Conservation (phyloP, 2,329 filamentous ascomycete genomes). For the Pleoardoris graminearum region DNA sequence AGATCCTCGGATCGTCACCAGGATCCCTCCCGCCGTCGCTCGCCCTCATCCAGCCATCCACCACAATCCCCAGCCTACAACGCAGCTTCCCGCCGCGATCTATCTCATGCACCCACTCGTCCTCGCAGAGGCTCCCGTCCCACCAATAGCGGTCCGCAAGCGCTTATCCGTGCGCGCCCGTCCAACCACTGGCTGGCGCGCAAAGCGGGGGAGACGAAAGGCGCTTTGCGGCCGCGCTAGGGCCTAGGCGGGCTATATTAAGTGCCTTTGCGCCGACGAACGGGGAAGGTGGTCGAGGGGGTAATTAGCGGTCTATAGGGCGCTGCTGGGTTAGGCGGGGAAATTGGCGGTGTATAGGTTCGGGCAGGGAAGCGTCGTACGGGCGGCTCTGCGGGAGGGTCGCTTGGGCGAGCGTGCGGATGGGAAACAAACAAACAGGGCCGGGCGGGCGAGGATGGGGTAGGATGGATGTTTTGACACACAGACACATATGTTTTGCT, state of each 20-base stretch:
- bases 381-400: conserved; percentile 6
- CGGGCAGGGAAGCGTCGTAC: neutral
- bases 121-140: neutral
- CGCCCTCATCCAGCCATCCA: too few species aligned
- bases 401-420: neutral
- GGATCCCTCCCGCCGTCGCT: too few species aligned
- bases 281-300: too few species aligned
- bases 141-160: neutral
- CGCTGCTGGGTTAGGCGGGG: too few species aligned
- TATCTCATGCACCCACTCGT: neutral
- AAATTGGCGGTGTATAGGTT: too few species aligned
- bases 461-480: neutral
- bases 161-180: neutral
- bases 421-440: neutral
- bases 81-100: neutral
- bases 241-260: too few species aligned
- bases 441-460: neutral
- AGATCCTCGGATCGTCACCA: too few species aligned
- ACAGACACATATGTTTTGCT: too few species aligned
- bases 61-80: neutral
- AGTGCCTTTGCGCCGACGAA: too few species aligned
- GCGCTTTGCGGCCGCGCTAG: too few species aligned
- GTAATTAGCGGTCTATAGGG: too few species aligned
- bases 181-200: neutral
- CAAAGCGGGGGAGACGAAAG: too few species aligned